These are phyloP conservation scores for Voacanga thouarsii DNA, from an alignment of 257 asterid genomes.

Conservation along the genomic window DNA sequence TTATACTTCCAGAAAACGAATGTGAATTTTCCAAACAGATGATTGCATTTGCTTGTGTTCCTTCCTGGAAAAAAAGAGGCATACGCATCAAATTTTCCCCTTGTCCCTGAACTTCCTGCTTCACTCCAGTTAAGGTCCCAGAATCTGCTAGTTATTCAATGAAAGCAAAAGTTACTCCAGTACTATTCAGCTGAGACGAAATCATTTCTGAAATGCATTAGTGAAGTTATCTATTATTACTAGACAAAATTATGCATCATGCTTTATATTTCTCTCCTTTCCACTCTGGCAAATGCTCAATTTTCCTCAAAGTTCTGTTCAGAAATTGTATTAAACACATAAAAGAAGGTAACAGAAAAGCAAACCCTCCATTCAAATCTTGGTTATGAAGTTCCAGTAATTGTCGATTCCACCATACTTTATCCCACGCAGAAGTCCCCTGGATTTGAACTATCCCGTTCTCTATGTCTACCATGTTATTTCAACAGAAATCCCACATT, in stretches of 20 bases:
- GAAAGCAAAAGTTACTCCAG: not conserved
- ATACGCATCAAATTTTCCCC: conserved; percentile 49
- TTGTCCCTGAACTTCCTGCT: conserved; percentile 42
- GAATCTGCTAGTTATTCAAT: conserved; percentile 30
- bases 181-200: not conserved
- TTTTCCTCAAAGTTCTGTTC: not conserved
- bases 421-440: conserved; percentile 57
- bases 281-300: not conserved
- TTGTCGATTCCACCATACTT: conserved; percentile 61
- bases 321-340: not conserved
- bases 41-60: not conserved
- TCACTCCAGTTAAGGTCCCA: conserved; percentile 73
- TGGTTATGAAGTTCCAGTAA: conserved; percentile 56
- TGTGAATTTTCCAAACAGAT: not conserved
- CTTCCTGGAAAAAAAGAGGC: not conserved
- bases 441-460: conserved; percentile 65
- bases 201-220: not conserved
- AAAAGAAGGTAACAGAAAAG: not conserved
- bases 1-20: not conserved
- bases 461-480: conserved; percentile 50
- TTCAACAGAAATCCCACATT: not conserved
- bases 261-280: no score
- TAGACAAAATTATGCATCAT: not conserved
- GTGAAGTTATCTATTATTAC: not conserved
- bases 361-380: conserved; percentile 69